Evolutionary conservation across 371 early-diverging fungal genomes (phyloP).

Genomic region (Basidiobolus meristosporus): DNA sequence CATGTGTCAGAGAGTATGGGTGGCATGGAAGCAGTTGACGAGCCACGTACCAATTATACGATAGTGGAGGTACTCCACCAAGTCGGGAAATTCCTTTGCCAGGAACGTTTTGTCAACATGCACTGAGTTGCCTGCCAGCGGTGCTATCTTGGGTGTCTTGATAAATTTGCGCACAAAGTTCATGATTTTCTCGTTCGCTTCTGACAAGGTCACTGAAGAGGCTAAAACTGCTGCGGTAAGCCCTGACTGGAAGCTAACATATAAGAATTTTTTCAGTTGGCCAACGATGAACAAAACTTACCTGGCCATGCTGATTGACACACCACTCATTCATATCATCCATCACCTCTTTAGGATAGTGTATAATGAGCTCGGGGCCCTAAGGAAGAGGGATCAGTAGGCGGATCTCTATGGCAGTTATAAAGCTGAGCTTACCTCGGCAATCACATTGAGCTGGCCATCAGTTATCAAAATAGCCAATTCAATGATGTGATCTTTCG

Average conservation of each 20-base stretch:
- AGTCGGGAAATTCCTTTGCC: slow-evolving; percentile 55
- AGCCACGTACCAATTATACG: slow-evolving; percentile 40
- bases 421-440: slow-evolving; percentile 22
- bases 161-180: slow-evolving; percentile 52
- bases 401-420: not conserved
- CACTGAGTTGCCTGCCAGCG: slow-evolving; percentile 86
- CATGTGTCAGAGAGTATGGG: not conserved
- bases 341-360: slow-evolving; percentile 55
- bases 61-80: slow-evolving; percentile 69
- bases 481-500: slow-evolving; percentile 58
- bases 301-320: slow-evolving; percentile 58
- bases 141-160: slow-evolving; percentile 27
- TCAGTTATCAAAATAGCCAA: slow-evolving; percentile 79
- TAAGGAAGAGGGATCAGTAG: slow-evolving; percentile 5
- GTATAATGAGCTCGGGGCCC: slow-evolving; percentile 66
- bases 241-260: slow-evolving; percentile 33
- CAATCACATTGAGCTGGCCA: slow-evolving; percentile 56
- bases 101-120: slow-evolving; percentile 77
- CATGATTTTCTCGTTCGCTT: slow-evolving; percentile 54
- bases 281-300: too few species aligned
- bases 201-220: slow-evolving; percentile 35
- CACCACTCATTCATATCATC: slow-evolving; percentile 89
- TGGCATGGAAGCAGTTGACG: not conserved
- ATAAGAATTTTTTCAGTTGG: not conserved
- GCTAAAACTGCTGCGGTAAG: slow-evolving; percentile 60